A percentile compares a stretch with the other conserved stretches of the same genome.
These are phyloP conservation scores for Ophiostoma himal-ulmi DNA, from an alignment of 2,329 filamentous ascomycete species.

Conservation along the genomic window DNA sequence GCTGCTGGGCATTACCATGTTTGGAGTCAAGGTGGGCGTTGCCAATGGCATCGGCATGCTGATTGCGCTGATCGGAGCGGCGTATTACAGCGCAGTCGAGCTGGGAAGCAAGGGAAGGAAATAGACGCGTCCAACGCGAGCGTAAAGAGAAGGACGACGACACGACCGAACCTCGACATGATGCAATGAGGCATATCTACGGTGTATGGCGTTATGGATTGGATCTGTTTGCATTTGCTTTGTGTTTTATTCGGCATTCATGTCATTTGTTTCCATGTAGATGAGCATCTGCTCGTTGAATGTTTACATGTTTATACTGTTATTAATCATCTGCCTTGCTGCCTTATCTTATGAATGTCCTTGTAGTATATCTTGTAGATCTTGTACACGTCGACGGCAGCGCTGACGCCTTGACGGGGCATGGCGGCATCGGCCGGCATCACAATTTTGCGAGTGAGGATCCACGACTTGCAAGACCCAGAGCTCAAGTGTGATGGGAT, in stretches of 20 bases:
- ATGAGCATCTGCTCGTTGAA: no score
- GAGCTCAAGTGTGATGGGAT: no score
- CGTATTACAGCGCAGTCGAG: conserved; percentile 53
- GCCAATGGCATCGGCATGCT: conserved; percentile 52
- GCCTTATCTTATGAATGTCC: no score
- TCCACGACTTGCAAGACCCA: no score
- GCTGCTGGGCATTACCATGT: conserved; percentile 47
- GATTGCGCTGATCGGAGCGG: conserved; percentile 50
- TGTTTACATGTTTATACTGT: neutral
- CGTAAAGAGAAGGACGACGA: neutral
- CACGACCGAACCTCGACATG: neutral
- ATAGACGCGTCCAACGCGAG: neutral
- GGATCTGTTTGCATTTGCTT: neutral
- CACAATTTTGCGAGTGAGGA: no score
- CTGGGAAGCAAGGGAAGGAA: conserved; percentile 30
- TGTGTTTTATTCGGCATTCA: neutral
- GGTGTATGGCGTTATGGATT: neutral
- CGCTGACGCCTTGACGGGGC: neutral
- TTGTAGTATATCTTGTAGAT: neutral
- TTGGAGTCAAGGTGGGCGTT: conserved; percentile 45
- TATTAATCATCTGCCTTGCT: neutral
- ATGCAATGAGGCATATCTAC: neutral
- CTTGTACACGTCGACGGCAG: neutral
- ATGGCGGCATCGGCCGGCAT: neutral
- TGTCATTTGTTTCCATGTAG: neutral